phyloP scores from a whole-genome alignment of 1,284 basidiomycete genomes.

The Veloboletus limbatus region DNA sequence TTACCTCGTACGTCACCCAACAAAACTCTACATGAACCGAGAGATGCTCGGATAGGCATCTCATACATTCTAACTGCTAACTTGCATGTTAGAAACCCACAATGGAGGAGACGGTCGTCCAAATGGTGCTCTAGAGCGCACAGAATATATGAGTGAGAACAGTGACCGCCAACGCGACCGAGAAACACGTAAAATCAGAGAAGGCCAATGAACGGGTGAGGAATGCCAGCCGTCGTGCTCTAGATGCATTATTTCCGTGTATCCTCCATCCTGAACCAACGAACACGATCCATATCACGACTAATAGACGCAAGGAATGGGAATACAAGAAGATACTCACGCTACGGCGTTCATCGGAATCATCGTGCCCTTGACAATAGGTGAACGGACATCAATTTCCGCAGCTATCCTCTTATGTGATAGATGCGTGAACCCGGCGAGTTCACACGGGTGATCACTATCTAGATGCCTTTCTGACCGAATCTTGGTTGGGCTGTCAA shows the following conservation, averaged over 20 bases:
- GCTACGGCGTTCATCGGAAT: slow-evolving; percentile 18
- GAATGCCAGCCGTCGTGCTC: slow-evolving; percentile 3
- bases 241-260: slow-evolving; percentile 13
- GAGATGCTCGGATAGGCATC: background rate
- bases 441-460: slow-evolving; percentile 1
- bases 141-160: slow-evolving; percentile 21
- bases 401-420: slow-evolving; percentile 9
- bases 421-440: slow-evolving; percentile 17
- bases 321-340: slow-evolving; percentile 20
- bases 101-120: slow-evolving; percentile 28
- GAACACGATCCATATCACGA: slow-evolving; percentile 9
- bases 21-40: slow-evolving; percentile 4
- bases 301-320: background rate
- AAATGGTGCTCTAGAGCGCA: slow-evolving; percentile 23
- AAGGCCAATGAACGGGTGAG: slow-evolving; percentile 8
- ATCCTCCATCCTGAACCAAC: slow-evolving; percentile 14
- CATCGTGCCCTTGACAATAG: slow-evolving; percentile 22
- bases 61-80: slow-evolving; percentile 3
- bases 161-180: slow-evolving; percentile 12
- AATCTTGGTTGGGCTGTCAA: background rate
- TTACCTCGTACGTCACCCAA: slow-evolving; percentile 1
- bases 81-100: slow-evolving; percentile 4
- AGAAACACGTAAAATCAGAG: slow-evolving; percentile 21
- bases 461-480: slow-evolving; percentile 1
- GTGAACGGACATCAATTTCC: slow-evolving; percentile 30